phyloP scores from a whole-genome alignment of 441 rosid genomes.

The Hura crepitans region DNA sequence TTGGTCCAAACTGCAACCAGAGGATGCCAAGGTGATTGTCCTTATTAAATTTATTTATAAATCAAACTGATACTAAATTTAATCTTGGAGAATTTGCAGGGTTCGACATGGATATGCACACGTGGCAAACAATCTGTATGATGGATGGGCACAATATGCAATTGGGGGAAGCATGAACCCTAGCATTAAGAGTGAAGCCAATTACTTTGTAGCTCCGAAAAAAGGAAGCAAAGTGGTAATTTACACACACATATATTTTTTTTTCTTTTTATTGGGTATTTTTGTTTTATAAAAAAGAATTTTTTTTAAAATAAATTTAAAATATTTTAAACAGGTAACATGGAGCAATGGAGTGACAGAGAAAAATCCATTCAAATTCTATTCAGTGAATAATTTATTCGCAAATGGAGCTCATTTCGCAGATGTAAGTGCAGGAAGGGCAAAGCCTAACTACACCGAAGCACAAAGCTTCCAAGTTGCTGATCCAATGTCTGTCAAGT shows the following conservation, averaged over 20 bases:
- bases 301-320: not conserved
- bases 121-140: slow-evolving; percentile 64
- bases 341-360: slow-evolving; percentile 46
- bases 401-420: slow-evolving; percentile 64
- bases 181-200: slow-evolving; percentile 71
- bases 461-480: slow-evolving; percentile 37
- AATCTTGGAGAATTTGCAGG: slow-evolving; percentile 28
- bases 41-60: too few relatives aligned
- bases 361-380: slow-evolving; percentile 48
- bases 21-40: slow-evolving; percentile 70
- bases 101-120: slow-evolving; percentile 73
- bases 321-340: slow-evolving; percentile 38
- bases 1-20: slow-evolving; percentile 85
- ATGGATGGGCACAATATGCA: slow-evolving; percentile 79
- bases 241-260: too few relatives aligned
- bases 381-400: slow-evolving; percentile 53
- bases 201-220: slow-evolving; percentile 59
- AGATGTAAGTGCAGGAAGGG: slow-evolving; percentile 25
- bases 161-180: slow-evolving; percentile 87
- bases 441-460: slow-evolving; percentile 35
- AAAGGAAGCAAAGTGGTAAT: slow-evolving; percentile 51
- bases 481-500: slow-evolving; percentile 28
- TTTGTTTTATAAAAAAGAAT: not conserved
- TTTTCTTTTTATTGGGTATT: not conserved
- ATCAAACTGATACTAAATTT: too few relatives aligned